Evolutionary conservation across 2,329 filamentous ascomycete species (phyloP).

Genomic region (Talaromyces sp.): DNA sequence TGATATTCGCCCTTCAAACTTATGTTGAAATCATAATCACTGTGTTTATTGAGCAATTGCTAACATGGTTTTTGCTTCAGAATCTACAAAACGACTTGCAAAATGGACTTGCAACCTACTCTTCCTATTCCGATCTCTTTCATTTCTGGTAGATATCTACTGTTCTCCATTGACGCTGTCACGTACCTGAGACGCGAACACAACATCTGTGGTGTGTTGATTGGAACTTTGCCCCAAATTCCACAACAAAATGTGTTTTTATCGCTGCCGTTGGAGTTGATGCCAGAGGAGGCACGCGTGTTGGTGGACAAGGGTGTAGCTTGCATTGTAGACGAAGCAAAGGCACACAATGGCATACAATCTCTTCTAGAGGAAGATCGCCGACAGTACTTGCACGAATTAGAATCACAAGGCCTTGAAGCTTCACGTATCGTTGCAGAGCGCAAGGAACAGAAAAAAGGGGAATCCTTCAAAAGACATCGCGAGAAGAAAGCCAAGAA

Average conservation of each 20-base stretch:
- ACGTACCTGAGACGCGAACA: conserved; percentile 76
- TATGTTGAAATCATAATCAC: conserved; percentile 7
- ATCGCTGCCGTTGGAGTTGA: conserved; percentile 83
- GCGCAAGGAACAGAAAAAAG: conserved; percentile 54
- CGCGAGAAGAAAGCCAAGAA: conserved; percentile 34
- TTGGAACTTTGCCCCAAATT: conserved; percentile 86
- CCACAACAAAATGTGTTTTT: conserved; percentile 95
- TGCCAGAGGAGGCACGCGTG: conserved; percentile 83
- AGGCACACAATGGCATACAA: conserved; percentile 68
- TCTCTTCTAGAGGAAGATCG: conserved; percentile 61
- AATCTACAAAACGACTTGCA: conserved; percentile 19
- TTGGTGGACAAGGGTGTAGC: conserved; percentile 77
- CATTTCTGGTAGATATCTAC: conserved; percentile 78
- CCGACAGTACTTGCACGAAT: conserved; percentile 61
- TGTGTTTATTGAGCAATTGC: conserved; percentile 19
- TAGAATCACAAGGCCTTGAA: conserved; percentile 59
- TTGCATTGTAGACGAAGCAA: conserved; percentile 77
- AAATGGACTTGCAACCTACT: conserved; percentile 40
- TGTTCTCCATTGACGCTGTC: conserved; percentile 84
- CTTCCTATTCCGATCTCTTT: conserved; percentile 77
- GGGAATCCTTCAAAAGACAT: conserved; percentile 55
- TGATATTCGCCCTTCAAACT: conserved; percentile 27
- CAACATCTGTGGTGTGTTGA: conserved; percentile 82
- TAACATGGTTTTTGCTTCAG: conserved; percentile 28
- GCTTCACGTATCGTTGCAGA: conserved; percentile 50